Base-by-base conservation (phyloP, 805 yeast species). In the Dipodascus geniculatus region DNA sequence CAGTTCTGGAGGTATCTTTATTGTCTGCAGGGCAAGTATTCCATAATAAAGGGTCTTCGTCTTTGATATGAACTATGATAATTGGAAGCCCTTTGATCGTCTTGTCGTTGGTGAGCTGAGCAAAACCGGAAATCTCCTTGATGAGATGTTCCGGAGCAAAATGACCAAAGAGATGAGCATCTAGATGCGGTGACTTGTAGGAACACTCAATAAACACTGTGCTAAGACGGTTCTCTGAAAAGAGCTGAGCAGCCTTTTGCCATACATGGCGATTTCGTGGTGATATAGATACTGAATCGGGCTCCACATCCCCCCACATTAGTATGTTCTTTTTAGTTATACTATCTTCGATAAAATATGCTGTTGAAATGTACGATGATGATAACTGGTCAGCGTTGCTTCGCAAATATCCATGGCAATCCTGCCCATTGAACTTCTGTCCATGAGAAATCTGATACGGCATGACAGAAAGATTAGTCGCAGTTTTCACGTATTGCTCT, bases 251-350 rank as follows among this genome's bases (percentile, higher is more conserved):
- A 2, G 86, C 70, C 19, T 65, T 58, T 2, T 64, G 52, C 96
- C 96, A 87, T 2, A 87, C 74, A 1, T 56, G 51, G 6, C 55
- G 51, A 48, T 79, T 76, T 31, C 64, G 61, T 23, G 70, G 59
- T 23, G 65, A 55, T 4, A 66, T 59, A 8, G 85, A 77, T 1
- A 71, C 64, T 3, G 61, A 42, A 63, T 87, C 95, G 50, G 84
- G 75, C 63, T 89, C 96, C 35, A 87, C 78, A 64, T 89, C 97
- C 0, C 97, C 97, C 74, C 88, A 87, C 2, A 85, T 65, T 6
- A 88, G 65, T 1, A 88, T 50, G 22, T 71, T 69, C 6, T 71
- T 58, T 11, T 67, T 60, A 0, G 73, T 59, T 0, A 33, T 23
- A 2, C 50, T 60, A 48, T 76, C 72, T 6, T 70, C 64, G 35